Conservation (phyloP, 306 rosid genomes). For the Cucurbita argyrosperma region DNA sequence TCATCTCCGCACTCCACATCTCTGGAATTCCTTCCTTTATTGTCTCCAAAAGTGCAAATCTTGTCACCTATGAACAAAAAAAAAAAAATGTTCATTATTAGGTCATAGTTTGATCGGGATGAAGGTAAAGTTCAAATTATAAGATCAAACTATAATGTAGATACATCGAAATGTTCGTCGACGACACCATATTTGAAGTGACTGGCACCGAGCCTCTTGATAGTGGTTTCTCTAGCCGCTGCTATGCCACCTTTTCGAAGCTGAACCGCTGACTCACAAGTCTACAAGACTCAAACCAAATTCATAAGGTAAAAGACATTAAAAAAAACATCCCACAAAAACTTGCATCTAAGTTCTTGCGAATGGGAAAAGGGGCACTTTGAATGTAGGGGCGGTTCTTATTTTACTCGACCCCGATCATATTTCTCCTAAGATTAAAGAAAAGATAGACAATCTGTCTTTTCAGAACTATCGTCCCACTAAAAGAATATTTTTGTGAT, state of each 20-base stretch:
- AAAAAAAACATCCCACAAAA: too few relatives aligned
- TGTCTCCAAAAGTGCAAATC: conserved; percentile 55
- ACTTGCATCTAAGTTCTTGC: too few relatives aligned
- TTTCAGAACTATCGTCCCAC: too few relatives aligned
- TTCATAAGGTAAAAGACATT: background rate
- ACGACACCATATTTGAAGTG: conserved; percentile 50
- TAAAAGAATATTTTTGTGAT: too few relatives aligned
- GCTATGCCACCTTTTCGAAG: conserved; percentile 68
- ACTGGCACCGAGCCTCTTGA: conserved; percentile 44
- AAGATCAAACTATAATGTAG: background rate
- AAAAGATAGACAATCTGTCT: too few relatives aligned
- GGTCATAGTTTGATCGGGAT: background rate
- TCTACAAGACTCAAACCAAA: conserved; percentile 18
- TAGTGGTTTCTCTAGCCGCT: conserved; percentile 48
- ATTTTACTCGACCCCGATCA: too few relatives aligned
- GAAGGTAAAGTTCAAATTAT: background rate
- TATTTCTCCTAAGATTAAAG: too few relatives aligned
- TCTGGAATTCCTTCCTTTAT: conserved; percentile 65
- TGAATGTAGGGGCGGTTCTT: too few relatives aligned
- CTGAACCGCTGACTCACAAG: conserved; percentile 69
- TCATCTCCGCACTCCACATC: conserved; percentile 65
- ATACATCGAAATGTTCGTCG: conserved; percentile 62
- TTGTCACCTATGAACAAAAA: conserved; percentile 33
- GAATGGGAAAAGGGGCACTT: too few relatives aligned
- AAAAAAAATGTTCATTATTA: background rate